A percentile compares a stretch with the other conserved stretches of the same genome.
phyloP scores from a whole-genome alignment of 1,284 basidiomycete genomes.

The Rhodotorula glutinis region DNA sequence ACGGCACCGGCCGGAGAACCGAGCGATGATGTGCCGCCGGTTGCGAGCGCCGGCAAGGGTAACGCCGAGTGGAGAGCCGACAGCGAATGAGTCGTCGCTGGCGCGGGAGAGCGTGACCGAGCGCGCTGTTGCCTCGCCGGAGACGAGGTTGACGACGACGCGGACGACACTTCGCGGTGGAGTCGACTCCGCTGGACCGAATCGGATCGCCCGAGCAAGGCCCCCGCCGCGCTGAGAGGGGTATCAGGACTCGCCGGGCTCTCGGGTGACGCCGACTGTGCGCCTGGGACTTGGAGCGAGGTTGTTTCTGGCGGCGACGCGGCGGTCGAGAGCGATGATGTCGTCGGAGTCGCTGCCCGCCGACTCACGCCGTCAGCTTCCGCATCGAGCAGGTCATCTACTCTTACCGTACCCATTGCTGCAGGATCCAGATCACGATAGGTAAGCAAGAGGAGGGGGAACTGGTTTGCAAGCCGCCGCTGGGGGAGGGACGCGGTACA shows the following conservation, averaged over 20 bases:
- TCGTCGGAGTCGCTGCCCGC: too few relatives aligned
- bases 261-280: too few relatives aligned
- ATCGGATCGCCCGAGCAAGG: not conserved
- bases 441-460: too few relatives aligned
- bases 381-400: too few relatives aligned
- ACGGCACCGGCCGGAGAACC: not conserved
- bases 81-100: slow-evolving; percentile 8
- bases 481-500: too few relatives aligned
- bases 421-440: too few relatives aligned
- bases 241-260: not conserved
- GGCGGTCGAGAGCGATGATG: too few relatives aligned
- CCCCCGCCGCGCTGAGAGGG: not conserved
- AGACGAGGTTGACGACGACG: not conserved
- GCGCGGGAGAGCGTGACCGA: slow-evolving; percentile 3
- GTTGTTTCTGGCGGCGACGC: too few relatives aligned
- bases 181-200: not conserved
- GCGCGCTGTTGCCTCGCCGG: slow-evolving; percentile 1
- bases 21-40: not conserved
- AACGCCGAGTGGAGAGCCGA: not conserved
- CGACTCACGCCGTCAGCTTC: too few relatives aligned
- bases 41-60: not conserved
- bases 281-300: too few relatives aligned
- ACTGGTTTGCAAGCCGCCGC: too few relatives aligned
- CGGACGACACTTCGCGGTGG: not conserved
- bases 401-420: too few relatives aligned